phyloP scores from a whole-genome alignment of 192 early-diverging fungal genomes.

The Linnemannia schmuckeri region DNA sequence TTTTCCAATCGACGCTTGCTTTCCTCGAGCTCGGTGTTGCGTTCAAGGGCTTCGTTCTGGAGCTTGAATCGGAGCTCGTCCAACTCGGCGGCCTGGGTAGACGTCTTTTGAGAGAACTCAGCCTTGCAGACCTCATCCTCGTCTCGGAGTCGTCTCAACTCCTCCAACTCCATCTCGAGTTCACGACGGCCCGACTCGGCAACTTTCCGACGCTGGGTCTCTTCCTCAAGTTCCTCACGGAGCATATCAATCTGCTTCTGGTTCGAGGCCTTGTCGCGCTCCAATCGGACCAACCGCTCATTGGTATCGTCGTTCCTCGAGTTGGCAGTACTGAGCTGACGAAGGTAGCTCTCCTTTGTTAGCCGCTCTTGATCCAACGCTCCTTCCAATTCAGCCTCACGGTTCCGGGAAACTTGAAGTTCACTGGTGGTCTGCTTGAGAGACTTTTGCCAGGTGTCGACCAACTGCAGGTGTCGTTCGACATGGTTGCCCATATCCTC shows the following conservation, averaged over 20 bases:
- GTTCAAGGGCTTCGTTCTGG: constrained; percentile 56
- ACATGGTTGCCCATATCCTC: constrained; percentile 48
- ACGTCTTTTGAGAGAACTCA: constrained; percentile 42
- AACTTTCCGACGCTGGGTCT: constrained; percentile 49
- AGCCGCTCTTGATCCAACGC: constrained; percentile 52
- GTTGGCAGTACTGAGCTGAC: constrained; percentile 51
- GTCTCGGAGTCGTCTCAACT: constrained; percentile 30
- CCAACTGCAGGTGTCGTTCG: constrained; percentile 42
- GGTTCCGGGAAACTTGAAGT: constrained; percentile 42
- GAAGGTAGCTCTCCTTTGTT: constrained; percentile 53
- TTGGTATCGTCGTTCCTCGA: constrained; percentile 52
- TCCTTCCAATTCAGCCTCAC: constrained; percentile 41
- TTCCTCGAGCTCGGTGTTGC: constrained; percentile 59
- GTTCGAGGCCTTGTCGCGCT: constrained; percentile 49
- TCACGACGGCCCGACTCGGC: constrained; percentile 41
- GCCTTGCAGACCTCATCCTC: constrained; percentile 54
- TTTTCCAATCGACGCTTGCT: constrained; percentile 59
- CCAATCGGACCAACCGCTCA: constrained; percentile 41
- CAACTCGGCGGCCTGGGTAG: constrained; percentile 64
- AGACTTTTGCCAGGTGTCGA: constrained; percentile 49
- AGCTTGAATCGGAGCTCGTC: constrained; percentile 74
- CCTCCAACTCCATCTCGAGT: constrained; percentile 50
- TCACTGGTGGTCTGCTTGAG: constrained; percentile 53
- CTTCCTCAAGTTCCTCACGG: constrained; percentile 50
- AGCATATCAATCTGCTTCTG: constrained; percentile 55